Conservation (phyloP, 306 rosid genomes). For the Cicer bijugum region DNA sequence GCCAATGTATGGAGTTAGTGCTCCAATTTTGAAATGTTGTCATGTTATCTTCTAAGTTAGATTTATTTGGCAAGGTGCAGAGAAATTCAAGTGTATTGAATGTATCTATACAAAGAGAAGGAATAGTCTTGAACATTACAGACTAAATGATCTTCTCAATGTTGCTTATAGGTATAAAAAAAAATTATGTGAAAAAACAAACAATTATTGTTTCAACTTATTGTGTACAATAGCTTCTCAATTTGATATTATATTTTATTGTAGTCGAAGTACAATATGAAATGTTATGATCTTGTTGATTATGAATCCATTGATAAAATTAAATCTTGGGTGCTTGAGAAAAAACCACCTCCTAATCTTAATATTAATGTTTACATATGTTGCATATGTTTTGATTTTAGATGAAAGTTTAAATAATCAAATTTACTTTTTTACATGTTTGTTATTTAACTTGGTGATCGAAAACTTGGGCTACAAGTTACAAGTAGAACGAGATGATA, state of each 20-base stretch:
- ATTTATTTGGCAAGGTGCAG: not conserved
- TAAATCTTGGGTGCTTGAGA: too few relatives aligned
- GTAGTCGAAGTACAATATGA: not conserved
- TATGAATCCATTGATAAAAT: too few relatives aligned
- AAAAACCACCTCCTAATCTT: too few relatives aligned
- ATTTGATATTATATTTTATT: not conserved
- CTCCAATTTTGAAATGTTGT: not conserved
- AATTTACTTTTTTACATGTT: too few relatives aligned
- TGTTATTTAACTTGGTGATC: too few relatives aligned
- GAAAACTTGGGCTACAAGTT: too few relatives aligned
- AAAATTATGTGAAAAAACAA: not conserved
- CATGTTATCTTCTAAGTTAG: not conserved
- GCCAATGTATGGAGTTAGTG: too few relatives aligned
- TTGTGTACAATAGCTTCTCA: not conserved
- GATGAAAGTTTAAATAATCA: too few relatives aligned
- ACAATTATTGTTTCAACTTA: not conserved
- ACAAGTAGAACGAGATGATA: too few relatives aligned
- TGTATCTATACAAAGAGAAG: not conserved
- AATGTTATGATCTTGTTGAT: not conserved
- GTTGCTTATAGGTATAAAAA: not conserved
- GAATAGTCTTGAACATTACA: not conserved
- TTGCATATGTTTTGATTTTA: too few relatives aligned
- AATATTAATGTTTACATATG: too few relatives aligned
- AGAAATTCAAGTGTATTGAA: not conserved
- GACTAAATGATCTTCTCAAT: constrained; percentile 1